Percentiles rank a stretch among this genome's conserved stretches.
Conservation (phyloP, 129 eudicot genomes). For the Tagetes erecta region DNA sequence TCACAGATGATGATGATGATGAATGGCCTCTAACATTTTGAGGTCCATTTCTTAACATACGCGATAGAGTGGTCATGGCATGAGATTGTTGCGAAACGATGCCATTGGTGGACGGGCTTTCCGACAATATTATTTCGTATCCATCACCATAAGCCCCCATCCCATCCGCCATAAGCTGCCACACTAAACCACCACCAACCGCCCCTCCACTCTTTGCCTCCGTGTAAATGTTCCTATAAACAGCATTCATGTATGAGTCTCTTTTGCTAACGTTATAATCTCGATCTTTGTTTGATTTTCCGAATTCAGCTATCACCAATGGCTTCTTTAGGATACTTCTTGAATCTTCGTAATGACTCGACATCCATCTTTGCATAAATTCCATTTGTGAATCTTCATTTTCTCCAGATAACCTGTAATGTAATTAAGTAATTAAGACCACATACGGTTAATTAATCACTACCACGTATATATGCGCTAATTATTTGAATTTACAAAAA, state of each 20-base stretch:
- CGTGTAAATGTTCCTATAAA: conserved; percentile 48
- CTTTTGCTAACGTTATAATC: conserved; percentile 38
- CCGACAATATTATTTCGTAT: conserved; percentile 49
- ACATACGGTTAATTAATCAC: too few relatives aligned
- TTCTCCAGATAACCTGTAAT: conserved; percentile 51
- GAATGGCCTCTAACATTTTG: background rate
- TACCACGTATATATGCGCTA: background rate
- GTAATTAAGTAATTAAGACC: too few relatives aligned
- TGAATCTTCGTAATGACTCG: conserved; percentile 57
- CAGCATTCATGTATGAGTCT: conserved; percentile 43
- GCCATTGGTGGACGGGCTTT: conserved; percentile 44
- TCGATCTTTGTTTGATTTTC: conserved; percentile 65
- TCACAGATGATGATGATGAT: background rate
- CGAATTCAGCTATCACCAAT: conserved; percentile 53
- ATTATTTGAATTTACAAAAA: too few relatives aligned
- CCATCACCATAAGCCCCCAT: conserved; percentile 65
- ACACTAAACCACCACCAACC: conserved; percentile 65
- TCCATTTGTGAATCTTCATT: conserved; percentile 54
- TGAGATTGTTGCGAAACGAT: conserved; percentile 59
- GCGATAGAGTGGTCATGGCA: conserved; percentile 49
- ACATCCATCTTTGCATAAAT: conserved; percentile 73
- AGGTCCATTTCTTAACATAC: conserved; percentile 18
- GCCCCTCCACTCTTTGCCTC: conserved; percentile 61
- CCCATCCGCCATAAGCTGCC: conserved; percentile 69
- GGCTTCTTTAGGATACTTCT: conserved; percentile 58